Conservation (phyloP, 768 basidiomycete species). For the Suillus lakei region DNA sequence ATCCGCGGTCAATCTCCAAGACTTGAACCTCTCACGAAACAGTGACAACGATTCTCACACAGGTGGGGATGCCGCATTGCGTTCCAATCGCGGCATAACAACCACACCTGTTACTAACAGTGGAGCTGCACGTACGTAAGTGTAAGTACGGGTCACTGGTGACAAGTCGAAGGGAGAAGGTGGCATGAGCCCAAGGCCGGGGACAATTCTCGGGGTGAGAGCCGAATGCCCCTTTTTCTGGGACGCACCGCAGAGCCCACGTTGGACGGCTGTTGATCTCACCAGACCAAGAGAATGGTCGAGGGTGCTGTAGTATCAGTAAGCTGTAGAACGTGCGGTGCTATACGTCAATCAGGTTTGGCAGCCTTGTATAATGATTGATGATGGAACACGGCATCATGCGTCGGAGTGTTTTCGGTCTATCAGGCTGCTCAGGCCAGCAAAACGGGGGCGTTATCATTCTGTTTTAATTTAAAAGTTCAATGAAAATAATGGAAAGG, state of each 20-base stretch:
- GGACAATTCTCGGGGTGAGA: background rate
- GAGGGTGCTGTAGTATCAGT: background rate
- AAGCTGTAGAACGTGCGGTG: background rate
- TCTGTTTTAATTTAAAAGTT: background rate
- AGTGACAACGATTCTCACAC: background rate
- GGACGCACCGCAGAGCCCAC: background rate
- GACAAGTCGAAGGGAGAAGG: background rate
- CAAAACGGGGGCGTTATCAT: no score
- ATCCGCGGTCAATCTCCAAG: background rate
- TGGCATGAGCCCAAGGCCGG: background rate
- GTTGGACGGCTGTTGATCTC: no score
- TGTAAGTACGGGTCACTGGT: background rate
- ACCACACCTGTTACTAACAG: background rate
- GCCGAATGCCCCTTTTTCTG: background rate
- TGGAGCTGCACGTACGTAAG: background rate
- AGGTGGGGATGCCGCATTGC: background rate
- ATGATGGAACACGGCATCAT: no score
- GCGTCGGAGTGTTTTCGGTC: no score
- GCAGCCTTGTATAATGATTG: no score
- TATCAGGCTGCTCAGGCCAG: background rate
- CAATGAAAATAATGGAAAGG: background rate
- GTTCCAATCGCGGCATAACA: background rate
- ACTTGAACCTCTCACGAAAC: background rate
- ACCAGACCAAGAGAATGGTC: no score
- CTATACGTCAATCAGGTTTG: background rate